Conservation (phyloP, 306 rosid genomes). For the Crataegus laevigata region DNA sequence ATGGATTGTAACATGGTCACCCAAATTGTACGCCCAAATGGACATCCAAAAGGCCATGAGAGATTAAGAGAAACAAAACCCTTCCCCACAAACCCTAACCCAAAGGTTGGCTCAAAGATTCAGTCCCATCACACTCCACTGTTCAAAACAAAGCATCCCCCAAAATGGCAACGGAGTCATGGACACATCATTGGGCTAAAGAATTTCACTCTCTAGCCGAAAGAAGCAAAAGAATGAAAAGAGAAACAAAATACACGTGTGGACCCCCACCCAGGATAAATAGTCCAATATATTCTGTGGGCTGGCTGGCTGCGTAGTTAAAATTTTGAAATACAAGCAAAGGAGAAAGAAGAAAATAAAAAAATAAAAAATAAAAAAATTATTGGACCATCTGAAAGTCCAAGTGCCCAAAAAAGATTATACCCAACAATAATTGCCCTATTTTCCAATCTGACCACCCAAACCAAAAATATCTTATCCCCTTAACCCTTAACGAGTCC, state of each 20-base stretch:
- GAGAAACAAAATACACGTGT: not conserved
- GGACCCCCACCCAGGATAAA: slow-evolving; percentile 14
- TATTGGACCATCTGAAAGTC: slow-evolving; percentile 53
- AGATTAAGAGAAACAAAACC: not conserved
- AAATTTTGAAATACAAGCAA: not conserved
- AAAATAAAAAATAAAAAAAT: slow-evolving; percentile 9
- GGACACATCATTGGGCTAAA: slow-evolving; percentile 22
- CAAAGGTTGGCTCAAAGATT: not conserved
- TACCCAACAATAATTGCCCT: not conserved
- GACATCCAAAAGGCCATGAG: not conserved
- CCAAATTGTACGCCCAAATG: not conserved
- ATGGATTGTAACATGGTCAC: not conserved
- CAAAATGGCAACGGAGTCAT: not conserved
- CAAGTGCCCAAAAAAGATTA: slow-evolving; percentile 28
- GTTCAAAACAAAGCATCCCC: not conserved
- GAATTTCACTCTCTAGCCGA: not conserved
- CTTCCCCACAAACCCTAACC: not conserved
- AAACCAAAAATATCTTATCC: slow-evolving; percentile 32
- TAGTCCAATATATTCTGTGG: slow-evolving; percentile 15
- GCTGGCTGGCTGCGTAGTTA: slow-evolving; percentile 24
- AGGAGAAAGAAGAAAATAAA: not conserved
- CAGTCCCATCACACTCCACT: not conserved
- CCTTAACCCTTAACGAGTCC: not conserved
- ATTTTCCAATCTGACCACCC: slow-evolving; percentile 11
- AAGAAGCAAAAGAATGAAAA: not conserved